phyloP scores from a whole-genome alignment of 2,329 filamentous ascomycete genomes.

The Chrysoporthe deuterocubensis region DNA sequence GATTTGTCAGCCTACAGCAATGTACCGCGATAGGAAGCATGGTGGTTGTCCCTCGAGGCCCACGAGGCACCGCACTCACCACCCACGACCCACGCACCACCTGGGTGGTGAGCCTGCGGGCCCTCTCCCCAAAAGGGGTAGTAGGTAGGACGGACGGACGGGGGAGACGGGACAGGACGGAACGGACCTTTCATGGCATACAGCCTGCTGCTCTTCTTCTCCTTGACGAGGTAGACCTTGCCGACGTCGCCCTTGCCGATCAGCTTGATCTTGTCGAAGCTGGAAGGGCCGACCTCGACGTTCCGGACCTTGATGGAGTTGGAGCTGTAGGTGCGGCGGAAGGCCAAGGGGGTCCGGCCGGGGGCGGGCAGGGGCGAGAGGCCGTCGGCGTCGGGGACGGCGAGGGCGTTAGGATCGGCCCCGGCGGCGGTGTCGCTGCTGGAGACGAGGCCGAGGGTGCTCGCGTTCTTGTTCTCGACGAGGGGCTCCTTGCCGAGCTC shows the following conservation, averaged over 20 bases:
- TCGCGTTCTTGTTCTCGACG: slow-evolving; percentile 58
- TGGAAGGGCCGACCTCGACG: slow-evolving; percentile 92
- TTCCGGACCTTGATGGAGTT: slow-evolving; percentile 99
- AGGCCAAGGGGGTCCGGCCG: slow-evolving; percentile 72
- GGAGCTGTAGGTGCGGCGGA: slow-evolving; percentile 94
- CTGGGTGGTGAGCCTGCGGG: too few species aligned
- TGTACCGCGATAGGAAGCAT: not conserved
- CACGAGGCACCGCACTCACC: too few species aligned
- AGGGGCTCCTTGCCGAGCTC: slow-evolving; percentile 85
- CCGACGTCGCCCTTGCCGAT: slow-evolving; percentile 99
- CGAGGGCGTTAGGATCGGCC: slow-evolving; percentile 45
- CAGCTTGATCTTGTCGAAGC: slow-evolving; percentile 99
- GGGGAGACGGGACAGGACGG: not conserved
- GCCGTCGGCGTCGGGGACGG: slow-evolving; percentile 52
- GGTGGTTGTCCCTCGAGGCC: too few species aligned
- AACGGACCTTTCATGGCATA: slow-evolving; percentile 97
- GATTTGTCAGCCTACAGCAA: slow-evolving; percentile 41
- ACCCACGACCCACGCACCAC: too few species aligned
- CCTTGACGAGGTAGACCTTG: slow-evolving; percentile 95
- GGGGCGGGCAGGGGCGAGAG: slow-evolving; percentile 69
- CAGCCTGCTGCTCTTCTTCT: slow-evolving; percentile 94
- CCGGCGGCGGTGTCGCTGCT: slow-evolving; percentile 31
- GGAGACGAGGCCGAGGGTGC: slow-evolving; percentile 52
- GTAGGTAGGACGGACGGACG: not conserved
- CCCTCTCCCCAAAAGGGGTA: too few species aligned